A percentile compares a stretch with the other conserved stretches of the same genome.
Conservation (phyloP, 768 basidiomycete species). For the Strobilomyces echinocephalus region DNA sequence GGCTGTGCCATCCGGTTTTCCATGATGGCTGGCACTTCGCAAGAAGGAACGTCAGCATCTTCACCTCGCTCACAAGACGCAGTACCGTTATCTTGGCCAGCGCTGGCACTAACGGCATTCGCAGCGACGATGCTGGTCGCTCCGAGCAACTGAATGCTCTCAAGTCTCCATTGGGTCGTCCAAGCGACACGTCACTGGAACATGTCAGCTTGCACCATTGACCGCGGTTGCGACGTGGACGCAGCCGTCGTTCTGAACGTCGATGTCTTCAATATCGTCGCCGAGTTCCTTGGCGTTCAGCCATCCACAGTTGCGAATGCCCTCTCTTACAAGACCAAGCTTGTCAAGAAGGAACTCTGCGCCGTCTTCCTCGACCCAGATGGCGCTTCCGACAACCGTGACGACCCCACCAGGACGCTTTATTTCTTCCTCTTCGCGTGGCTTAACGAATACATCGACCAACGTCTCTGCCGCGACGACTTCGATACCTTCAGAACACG, state of each 20-base stretch:
- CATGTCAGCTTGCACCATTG: constrained; percentile 82
- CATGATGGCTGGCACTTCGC: constrained; percentile 89
- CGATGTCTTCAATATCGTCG: constrained; percentile 76
- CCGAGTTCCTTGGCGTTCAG: constrained; percentile 70
- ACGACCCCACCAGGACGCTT: constrained; percentile 89
- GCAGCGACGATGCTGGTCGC: constrained; percentile 77
- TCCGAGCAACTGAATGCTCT: constrained; percentile 96
- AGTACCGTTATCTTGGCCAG: constrained; percentile 85
- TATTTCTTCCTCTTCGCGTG: constrained; percentile 95
- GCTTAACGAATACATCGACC: constrained; percentile 95
- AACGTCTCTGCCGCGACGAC: constrained; percentile 90
- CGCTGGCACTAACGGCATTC: constrained; percentile 44
- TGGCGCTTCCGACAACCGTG: constrained; percentile 87
- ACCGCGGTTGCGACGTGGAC: constrained; percentile 80
- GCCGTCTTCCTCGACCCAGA: constrained; percentile 95
- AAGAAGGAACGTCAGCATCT: constrained; percentile 88
- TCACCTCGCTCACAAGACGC: constrained; percentile 72
- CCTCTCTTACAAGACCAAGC: constrained; percentile 85
- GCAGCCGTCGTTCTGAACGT: constrained; percentile 88
- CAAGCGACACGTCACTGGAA: constrained; percentile 91
- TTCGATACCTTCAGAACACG: constrained; percentile 91
- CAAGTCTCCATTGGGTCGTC: constrained; percentile 90
- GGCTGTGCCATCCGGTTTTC: constrained; percentile 84
- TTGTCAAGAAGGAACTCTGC: constrained; percentile 95
- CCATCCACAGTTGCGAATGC: constrained; percentile 68